Base-by-base conservation (phyloP, 2,329 filamentous ascomycete species). In the Gnomoniopsis smithogilvyi region DNA sequence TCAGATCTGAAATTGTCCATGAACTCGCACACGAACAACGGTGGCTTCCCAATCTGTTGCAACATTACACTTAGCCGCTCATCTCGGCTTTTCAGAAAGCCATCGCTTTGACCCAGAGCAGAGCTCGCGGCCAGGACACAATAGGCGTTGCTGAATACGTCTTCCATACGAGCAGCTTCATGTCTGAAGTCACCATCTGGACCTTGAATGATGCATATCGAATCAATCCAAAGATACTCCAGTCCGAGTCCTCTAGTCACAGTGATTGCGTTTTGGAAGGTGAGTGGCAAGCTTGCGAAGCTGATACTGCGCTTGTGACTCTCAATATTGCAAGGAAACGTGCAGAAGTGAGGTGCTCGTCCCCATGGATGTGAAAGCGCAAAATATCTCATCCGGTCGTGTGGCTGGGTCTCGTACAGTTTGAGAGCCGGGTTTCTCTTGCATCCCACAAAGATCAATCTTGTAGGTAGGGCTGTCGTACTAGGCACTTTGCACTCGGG, bases 1-100 rank as follows among this genome's bases (percentile, higher is more conserved):
- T 76, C 61, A 4, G 30, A 30, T 3, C 64, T 47, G 53, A 74
- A 74, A 48, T 73, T 58, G 53, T 73, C 71, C 0, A 72, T 70
- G 8, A 57, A 24, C 1, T 65, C 48, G n/a, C 69, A 70, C n/a
- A 68, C 45, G 34, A 67, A 69, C 11, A 69, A 52, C 1, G 62
- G 19, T 14, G 24, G 3, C 1, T 41, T 19, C 8, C 17, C 48
- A 4, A 51, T 2, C 38, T 14, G 61, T 3, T 43, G 45, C 3
- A 65, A 41, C 6, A 26, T 52, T 3, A 68, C 43, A 11, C 47
- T 60, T 2, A 47, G 51, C 54, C 67, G 59, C 45, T 56, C 11
- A 3, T 30, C n/a, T 19, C 62, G 54, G 4, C 41, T 14, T 0
- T 53, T 51, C 3, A 69, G 56, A 33, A 70, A 68, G 0, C 67